These are phyloP conservation scores for Silene vulgaris DNA, from an alignment of 179 eudicot species.

Conservation along the genomic window DNA sequence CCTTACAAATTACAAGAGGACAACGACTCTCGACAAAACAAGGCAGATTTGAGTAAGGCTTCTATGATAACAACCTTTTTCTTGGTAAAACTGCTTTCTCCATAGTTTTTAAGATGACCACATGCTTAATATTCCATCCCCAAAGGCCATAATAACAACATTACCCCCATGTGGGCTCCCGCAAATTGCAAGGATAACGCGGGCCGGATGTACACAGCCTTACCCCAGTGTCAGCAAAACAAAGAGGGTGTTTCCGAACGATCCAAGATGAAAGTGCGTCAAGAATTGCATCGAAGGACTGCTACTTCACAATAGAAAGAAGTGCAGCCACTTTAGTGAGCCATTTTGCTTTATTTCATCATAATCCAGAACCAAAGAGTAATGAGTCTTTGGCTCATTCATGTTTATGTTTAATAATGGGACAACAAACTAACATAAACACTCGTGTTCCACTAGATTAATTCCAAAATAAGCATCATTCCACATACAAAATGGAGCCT, in stretches of 20 bases:
- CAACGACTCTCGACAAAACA: constrained; percentile 14
- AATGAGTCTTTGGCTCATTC: not conserved
- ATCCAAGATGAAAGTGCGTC: too few relatives aligned
- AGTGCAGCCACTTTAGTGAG: too few relatives aligned
- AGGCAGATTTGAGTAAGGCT: constrained; percentile 6
- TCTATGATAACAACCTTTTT: not conserved
- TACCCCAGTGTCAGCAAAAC: too few relatives aligned
- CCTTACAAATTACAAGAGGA: constrained; percentile 8
- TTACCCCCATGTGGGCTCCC: too few relatives aligned
- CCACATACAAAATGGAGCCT: not conserved
- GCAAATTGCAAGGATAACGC: too few relatives aligned
- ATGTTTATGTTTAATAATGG: not conserved
- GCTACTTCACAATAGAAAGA: too few relatives aligned
- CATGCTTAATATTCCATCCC: not conserved
- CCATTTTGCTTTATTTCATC: too few relatives aligned
- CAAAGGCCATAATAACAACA: too few relatives aligned
- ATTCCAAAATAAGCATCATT: constrained; percentile 5
- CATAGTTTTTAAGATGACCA: not conserved
- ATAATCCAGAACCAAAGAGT: too few relatives aligned
- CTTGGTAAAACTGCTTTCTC: constrained; percentile 2
- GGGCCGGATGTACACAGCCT: too few relatives aligned
- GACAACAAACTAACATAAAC: not conserved
- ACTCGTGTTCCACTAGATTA: not conserved
- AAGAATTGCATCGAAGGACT: too few relatives aligned
- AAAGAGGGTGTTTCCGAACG: too few relatives aligned